These are phyloP conservation scores for Plenodomus lindquistii DNA, from an alignment of 2,329 filamentous ascomycete genomes.

Conservation along the genomic window DNA sequence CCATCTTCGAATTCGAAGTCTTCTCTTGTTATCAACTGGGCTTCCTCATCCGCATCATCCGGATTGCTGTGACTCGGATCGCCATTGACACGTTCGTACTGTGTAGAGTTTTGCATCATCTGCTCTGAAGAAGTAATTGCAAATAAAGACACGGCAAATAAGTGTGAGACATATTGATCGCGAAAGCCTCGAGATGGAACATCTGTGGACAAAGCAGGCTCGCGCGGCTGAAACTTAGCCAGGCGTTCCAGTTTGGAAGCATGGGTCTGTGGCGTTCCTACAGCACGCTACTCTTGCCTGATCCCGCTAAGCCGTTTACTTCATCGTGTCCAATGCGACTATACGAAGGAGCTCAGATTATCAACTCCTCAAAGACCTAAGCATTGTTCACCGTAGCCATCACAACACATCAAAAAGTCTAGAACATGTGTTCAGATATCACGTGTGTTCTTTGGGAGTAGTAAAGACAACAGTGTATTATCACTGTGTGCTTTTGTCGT, in stretches of 20 bases:
- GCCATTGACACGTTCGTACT: constrained; percentile 1
- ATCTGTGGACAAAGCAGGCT: neutral
- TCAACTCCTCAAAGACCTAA: too few relatives aligned
- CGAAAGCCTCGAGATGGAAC: neutral
- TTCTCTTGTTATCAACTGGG: constrained; percentile 29
- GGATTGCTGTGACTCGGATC: constrained; percentile 3
- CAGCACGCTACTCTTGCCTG: neutral
- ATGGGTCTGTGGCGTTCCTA: constrained; percentile 1
- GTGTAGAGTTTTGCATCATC: constrained; percentile 5
- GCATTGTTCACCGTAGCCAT: too few relatives aligned
- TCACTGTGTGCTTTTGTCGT: too few relatives aligned
- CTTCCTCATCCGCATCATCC: constrained; percentile 29
- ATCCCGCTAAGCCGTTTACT: too few relatives aligned
- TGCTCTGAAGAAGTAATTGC: neutral
- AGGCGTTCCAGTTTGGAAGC: neutral
- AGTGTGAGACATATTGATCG: constrained; percentile 1
- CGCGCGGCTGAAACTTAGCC: neutral
- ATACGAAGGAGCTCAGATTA: too few relatives aligned
- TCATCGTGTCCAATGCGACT: too few relatives aligned
- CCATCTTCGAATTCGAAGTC: constrained; percentile 32
- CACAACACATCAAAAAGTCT: too few relatives aligned
- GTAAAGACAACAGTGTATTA: too few relatives aligned
- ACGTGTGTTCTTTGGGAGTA: too few relatives aligned
- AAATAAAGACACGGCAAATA: neutral
- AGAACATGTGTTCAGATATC: too few relatives aligned